Evolutionary conservation across 345 rosid genomes (phyloP), one percentile per base, ranked within the genome.

Genomic region (Cardiospermum halicacabum): DNA sequence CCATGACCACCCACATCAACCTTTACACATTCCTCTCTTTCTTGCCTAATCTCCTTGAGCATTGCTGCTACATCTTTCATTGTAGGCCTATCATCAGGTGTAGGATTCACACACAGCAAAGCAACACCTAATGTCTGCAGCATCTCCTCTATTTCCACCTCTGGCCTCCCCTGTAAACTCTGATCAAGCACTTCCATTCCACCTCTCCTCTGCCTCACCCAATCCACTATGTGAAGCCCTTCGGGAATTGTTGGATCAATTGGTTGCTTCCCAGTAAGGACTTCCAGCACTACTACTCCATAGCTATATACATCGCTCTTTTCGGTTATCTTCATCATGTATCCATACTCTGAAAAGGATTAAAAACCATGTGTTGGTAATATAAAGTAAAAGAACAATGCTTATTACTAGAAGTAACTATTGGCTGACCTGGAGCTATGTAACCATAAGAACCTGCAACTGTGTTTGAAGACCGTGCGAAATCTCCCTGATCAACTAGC

Each of bases 391-490:
- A n/a, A n/a, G n/a, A n/a, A n/a, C n/a, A n/a, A n/a, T n/a, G n/a
- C n/a, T n/a, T n/a, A n/a, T n/a, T n/a, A n/a, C n/a, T n/a, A n/a
- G n/a, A n/a, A n/a, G n/a, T n/a, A 39, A 45, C 42, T 12, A 60
- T 58, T 25, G 60, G 60, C 74, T 72, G 63, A 90, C 97, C 97
- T 32, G 99, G 99, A 45, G 99, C 96, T 37, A 94, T 94, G 80
- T 93, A 93, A 53, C 99, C 97, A 61, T 86, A 94, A 13, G 97
- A 91, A 57, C 99, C 97, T 11, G 97, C 96, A 50, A 94, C 83
- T 5, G 95, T 92, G 66, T 84, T 90, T 66, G 96, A 88, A 58
- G 98, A 90, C 53, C 86, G 80, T 36, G 91, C 84, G 5, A 87
- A 84, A 27, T 88, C 86, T 5, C 88, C 82, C 71, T 82, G 85